These are phyloP conservation scores for Ruellia speciosa DNA, from an alignment of 305 asterid species.

Conservation along the genomic window DNA sequence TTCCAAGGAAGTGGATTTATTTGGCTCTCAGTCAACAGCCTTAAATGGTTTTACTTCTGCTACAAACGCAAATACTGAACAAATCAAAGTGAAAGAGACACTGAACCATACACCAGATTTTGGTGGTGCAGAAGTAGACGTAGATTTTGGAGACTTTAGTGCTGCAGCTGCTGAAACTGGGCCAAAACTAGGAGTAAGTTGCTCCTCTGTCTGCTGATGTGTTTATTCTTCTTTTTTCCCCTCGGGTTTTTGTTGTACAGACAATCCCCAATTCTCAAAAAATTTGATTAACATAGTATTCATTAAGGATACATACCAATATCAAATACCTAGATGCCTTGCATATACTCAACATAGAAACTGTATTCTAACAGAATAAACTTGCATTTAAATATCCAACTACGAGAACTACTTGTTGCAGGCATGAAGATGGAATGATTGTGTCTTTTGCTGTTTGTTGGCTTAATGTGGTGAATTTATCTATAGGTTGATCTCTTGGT, in stretches of 20 bases:
- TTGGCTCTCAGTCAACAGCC: conserved; percentile 30
- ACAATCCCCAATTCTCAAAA: no score
- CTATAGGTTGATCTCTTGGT: conserved; percentile 40
- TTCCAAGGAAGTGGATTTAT: conserved; percentile 26
- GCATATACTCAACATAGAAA: background rate
- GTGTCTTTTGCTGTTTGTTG: conserved; percentile 17
- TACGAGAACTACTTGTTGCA: conserved; percentile 7
- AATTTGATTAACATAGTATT: no score
- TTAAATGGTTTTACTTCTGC: conserved; percentile 26
- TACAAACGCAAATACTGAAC: conserved; percentile 25
- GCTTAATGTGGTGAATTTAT: conserved; percentile 24
- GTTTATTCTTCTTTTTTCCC: background rate
- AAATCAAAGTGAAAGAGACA: conserved; percentile 21
- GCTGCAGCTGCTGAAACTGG: conserved; percentile 44
- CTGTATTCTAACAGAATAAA: background rate
- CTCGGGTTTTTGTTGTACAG: no score
- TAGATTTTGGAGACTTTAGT: conserved; percentile 57
- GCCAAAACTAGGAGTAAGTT: conserved; percentile 35
- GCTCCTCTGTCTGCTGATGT: background rate
- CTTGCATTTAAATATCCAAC: conserved; percentile 4
- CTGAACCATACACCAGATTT: conserved; percentile 23
- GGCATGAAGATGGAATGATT: conserved; percentile 4
- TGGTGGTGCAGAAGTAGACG: conserved; percentile 39
- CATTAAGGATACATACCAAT: background rate
- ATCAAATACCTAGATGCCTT: background rate